Evolutionary conservation across 1,284 basidiomycete genomes (phyloP).

Genomic region (Kwoniella shivajii): DNA sequence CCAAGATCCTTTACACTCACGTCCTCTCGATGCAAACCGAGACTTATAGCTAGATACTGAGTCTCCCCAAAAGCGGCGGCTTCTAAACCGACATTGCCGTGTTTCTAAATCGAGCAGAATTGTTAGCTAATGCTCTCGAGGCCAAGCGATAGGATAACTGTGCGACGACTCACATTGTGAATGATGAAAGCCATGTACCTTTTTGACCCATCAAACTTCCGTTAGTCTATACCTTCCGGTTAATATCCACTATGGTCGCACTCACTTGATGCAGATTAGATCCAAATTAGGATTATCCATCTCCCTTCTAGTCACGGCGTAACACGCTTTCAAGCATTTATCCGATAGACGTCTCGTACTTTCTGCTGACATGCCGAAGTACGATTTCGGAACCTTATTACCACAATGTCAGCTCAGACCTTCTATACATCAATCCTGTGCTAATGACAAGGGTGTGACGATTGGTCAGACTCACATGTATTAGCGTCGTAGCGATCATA

Average conservation of each 20-base stretch:
- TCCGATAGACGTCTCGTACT: constrained; percentile 24
- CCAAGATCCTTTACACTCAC: constrained; percentile 12
- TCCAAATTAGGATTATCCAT: constrained; percentile 23
- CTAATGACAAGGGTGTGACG: background rate
- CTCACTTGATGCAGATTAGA: constrained; percentile 30
- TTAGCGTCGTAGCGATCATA: constrained; percentile 29
- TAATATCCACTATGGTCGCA: background rate
- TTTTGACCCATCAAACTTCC: too few relatives aligned
- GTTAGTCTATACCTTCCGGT: too few relatives aligned
- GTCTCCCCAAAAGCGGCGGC: constrained; percentile 29
- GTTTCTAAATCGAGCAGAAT: constrained; percentile 15
- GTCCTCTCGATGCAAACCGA: constrained; percentile 31
- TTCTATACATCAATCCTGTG: too few relatives aligned
- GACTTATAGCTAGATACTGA: constrained; percentile 22
- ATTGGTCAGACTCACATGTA: constrained; percentile 20
- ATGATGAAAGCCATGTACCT: constrained; percentile 27
- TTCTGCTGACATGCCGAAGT: constrained; percentile 26
- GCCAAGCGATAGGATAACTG: too few relatives aligned
- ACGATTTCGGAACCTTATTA: constrained; percentile 21
- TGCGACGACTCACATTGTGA: constrained; percentile 32
- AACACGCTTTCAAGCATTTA: constrained; percentile 24
- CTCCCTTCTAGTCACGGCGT: constrained; percentile 22
- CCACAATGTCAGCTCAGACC: too few relatives aligned
- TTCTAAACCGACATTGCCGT: constrained; percentile 26
- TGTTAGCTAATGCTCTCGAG: background rate